Percentiles rank a stretch among this genome's conserved stretches.
Evolutionary conservation across 1,284 basidiomycete species (phyloP).

Genomic region (Trichosporon sp.): DNA sequence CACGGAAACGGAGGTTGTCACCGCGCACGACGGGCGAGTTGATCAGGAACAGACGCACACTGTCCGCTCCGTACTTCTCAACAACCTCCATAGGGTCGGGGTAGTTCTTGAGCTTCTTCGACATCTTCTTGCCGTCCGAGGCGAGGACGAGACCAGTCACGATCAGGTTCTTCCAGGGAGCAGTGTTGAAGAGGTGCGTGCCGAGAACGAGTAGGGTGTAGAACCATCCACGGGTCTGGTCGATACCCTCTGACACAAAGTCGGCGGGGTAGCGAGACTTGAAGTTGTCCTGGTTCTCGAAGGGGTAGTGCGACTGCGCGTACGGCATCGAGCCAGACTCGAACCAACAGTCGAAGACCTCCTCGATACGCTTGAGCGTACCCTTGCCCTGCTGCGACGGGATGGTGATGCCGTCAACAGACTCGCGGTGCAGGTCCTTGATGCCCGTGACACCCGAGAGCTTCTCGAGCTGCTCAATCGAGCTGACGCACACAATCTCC

Average conservation of each 20-base stretch:
- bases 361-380: conserved; percentile 83
- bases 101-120: conserved; percentile 96
- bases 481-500: conserved; percentile 89
- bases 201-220: conserved; percentile 96
- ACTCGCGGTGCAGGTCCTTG: conserved; percentile 92
- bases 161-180: conserved; percentile 98
- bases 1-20: conserved; percentile 96
- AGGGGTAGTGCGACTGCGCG: conserved; percentile 96
- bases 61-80: conserved; percentile 91
- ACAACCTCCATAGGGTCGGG: conserved; percentile 95
- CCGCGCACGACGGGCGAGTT: conserved; percentile 98
- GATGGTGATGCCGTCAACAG: conserved; percentile 94
- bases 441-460: conserved; percentile 84
- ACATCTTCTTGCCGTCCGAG: conserved; percentile 99
- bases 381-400: conserved; percentile 92
- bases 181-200: conserved; percentile 88
- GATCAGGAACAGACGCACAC: conserved; percentile 95
- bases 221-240: conserved; percentile 98
- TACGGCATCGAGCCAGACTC: conserved; percentile 99
- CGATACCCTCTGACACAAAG: conserved; percentile 96
- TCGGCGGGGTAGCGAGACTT: conserved; percentile 91
- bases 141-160: conserved; percentile 95
- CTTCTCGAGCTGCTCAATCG: conserved; percentile 83
- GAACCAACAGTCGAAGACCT: conserved; percentile 99
- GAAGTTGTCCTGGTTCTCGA: conserved; percentile 78